Conservation (phyloP, 2,329 filamentous ascomycete species). For the Aspergillus nomiae region DNA sequence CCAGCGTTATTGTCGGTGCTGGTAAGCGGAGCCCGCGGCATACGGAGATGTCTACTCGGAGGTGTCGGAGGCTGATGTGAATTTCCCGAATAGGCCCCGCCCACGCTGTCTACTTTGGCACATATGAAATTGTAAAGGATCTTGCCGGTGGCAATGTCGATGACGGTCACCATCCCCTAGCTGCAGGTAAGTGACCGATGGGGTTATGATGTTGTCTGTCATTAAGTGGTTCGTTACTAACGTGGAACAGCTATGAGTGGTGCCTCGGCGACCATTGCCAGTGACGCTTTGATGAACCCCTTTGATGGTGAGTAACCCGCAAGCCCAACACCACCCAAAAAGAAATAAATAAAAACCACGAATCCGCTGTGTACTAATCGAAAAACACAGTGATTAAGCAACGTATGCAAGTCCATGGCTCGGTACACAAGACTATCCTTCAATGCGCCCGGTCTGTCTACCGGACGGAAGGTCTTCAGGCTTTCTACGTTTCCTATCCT, state of each 20-base stretch:
- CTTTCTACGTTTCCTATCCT: slow-evolving; percentile 98
- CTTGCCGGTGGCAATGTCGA: slow-evolving; percentile 88
- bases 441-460: slow-evolving; percentile 91
- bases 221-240: slow-evolving; percentile 34
- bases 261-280: slow-evolving; percentile 92
- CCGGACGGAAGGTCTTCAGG: slow-evolving; percentile 79
- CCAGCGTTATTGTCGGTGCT: slow-evolving; percentile 92
- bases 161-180: slow-evolving; percentile 83
- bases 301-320: slow-evolving; percentile 75
- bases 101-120: slow-evolving; percentile 97
- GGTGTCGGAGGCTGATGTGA: slow-evolving; percentile 25
- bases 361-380: not conserved
- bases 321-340: not conserved
- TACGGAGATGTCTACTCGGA: not conserved
- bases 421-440: slow-evolving; percentile 81
- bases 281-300: slow-evolving; percentile 98
- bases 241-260: slow-evolving; percentile 74
- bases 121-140: slow-evolving; percentile 96
- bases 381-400: slow-evolving; percentile 84
- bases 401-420: slow-evolving; percentile 97
- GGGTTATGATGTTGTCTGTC: not conserved
- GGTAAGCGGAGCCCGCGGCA: slow-evolving; percentile 57
- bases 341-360: not conserved
- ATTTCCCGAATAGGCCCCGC: slow-evolving; percentile 69
- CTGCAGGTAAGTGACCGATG: slow-evolving; percentile 68